Base-by-base conservation (phyloP, 176 grass and related monocot species). In the Poa annua region DNA sequence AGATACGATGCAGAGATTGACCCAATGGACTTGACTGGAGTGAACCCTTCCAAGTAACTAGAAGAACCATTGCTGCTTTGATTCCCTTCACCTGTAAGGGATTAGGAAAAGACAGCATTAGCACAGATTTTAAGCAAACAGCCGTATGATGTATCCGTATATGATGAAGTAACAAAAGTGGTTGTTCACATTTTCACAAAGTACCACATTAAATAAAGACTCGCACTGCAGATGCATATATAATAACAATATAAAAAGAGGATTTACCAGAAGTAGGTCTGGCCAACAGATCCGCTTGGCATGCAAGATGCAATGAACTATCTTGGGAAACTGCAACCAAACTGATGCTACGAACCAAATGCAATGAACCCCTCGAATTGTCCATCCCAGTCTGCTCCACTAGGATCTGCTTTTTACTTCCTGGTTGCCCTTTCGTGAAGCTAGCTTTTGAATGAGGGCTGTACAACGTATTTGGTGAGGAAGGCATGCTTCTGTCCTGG, bases 311-410 rank as follows among this genome's bases (percentile, higher is more conserved):
- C 88, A 99, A 81, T 3, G 93, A 92, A 82, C 92, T 88, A 83
- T 99, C 93, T 64, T 90, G 73, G 33, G 87, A 94, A 79, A 99
- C 78, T 69, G 87, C 93, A 81, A 94, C 89, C 75, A 96, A 86
- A 81, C 91, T 99, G 85, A 99, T 99, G 85, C 96, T 96, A 61
- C 92, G 91, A 81, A 99, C 85, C 66, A 94, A 80, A 25, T 99
- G 93, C 83, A 96, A 75, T 34, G 85, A 94, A 77, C 93, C 89
- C 80, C 74, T 97, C 11, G 90, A 76, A 81, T 73, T 91, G 67
- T 94, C 92, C 69, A 87, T 81, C 45, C 88, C 91, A 63, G 74
- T 85, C 85, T 95, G 91, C 76, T 90, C 91, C 70, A 79, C 86
- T 76, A 96, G 49, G 33, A 96, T 86, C 71, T 93, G 97, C 17